Conservation (phyloP, 352 stramenopile genomes). For the Phytophthora rubi region DNA sequence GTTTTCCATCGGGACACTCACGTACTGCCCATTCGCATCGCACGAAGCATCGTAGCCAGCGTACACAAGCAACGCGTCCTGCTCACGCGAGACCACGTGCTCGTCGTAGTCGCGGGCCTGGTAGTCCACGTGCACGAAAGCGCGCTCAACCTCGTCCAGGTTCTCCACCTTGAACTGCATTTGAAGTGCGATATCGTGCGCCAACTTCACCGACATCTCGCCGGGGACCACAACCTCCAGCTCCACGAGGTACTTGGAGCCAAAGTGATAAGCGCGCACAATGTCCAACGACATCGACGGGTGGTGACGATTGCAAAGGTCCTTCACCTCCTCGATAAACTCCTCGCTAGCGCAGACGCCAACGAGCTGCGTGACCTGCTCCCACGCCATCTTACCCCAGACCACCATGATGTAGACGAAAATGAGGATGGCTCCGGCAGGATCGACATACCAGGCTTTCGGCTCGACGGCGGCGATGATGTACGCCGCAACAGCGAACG, state of each 20-base stretch:
- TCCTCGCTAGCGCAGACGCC: constrained; percentile 73
- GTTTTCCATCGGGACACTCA: constrained; percentile 32
- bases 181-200: constrained; percentile 94
- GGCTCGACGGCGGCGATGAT: constrained; percentile 53
- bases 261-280: constrained; percentile 93
- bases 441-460: constrained; percentile 90
- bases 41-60: constrained; percentile 35
- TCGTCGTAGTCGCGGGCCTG: constrained; percentile 81
- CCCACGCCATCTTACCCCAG: constrained; percentile 92
- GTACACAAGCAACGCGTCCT: constrained; percentile 60
- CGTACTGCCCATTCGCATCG: constrained; percentile 20
- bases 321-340: constrained; percentile 90
- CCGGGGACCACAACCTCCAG: constrained; percentile 93
- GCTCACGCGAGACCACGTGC: constrained; percentile 61
- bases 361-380: constrained; percentile 90
- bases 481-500: constrained; percentile 85
- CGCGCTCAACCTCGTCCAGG: constrained; percentile 91
- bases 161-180: constrained; percentile 95
- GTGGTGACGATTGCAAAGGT: constrained; percentile 81
- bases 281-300: constrained; percentile 88
- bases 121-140: constrained; percentile 97
- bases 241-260: constrained; percentile 94
- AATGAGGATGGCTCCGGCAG: constrained; percentile 92
- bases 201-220: constrained; percentile 90
- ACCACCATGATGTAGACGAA: constrained; percentile 94